These are phyloP conservation scores for Pleurotus cornucopiae DNA, from an alignment of 768 basidiomycete species.

Conservation along the genomic window DNA sequence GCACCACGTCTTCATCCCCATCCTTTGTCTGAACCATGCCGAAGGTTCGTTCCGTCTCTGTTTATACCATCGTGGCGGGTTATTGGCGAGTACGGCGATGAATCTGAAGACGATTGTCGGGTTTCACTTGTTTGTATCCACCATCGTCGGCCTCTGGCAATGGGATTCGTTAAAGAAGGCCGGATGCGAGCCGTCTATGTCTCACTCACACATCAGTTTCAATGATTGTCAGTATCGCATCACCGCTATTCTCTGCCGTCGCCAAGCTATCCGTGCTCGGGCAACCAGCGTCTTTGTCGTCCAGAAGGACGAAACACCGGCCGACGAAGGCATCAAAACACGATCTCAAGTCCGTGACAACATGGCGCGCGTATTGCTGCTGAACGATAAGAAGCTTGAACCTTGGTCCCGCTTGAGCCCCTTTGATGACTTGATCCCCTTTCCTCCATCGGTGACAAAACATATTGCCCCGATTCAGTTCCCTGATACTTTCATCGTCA, in stretches of 20 bases:
- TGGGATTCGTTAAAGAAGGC: constrained; percentile 1
- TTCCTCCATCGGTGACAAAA: not conserved
- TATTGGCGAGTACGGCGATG: not conserved
- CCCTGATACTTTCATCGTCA: not conserved
- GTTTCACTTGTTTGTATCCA: not conserved
- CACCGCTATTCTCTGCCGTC: constrained; percentile 3
- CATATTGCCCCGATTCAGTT: not conserved
- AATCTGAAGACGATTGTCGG: not conserved
- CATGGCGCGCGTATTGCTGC: not conserved
- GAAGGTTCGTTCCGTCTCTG: not conserved
- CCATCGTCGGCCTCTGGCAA: not conserved
- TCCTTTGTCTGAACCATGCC: constrained; percentile 2
- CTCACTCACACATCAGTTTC: not conserved
- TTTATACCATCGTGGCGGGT: constrained; percentile 3
- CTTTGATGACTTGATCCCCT: not conserved
- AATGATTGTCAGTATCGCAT: not conserved
- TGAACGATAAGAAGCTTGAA: not conserved
- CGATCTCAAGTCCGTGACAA: not conserved
- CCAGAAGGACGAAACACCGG: not conserved
- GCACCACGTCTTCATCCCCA: constrained; percentile 1
- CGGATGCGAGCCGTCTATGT: constrained; percentile 1
- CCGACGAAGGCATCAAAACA: not conserved
- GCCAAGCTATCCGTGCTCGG: not conserved
- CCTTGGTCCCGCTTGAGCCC: not conserved
- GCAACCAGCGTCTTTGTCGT: constrained; percentile 6